Base-by-base conservation (phyloP, 805 yeast species). In the Cyberlindnera euphorbiae region DNA sequence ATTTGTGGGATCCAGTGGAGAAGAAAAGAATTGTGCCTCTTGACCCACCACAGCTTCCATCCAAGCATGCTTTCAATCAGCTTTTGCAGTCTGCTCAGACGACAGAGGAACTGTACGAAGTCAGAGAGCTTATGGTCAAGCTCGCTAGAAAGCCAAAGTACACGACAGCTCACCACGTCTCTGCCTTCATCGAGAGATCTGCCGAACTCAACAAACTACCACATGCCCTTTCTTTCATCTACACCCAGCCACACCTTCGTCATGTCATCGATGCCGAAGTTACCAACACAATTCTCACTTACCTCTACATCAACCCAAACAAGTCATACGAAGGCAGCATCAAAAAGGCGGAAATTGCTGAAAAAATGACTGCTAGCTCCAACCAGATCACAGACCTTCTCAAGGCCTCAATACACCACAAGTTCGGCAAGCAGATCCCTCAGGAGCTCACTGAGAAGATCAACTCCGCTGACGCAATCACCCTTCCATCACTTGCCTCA, bases 1-100 rank as follows among this genome's bases (percentile, higher is more conserved):
- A 64, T 41, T 30, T 64, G 23, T 63, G 62, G 51, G 67, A 66
- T 42, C 59, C 60, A 6, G 52, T 42, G 2, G 56, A 62, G 1
- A 55, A 57, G 30, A 39, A 48, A 17, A 60, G 61, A 33, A 38
- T 64, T 12, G 50, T 51, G 5, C 67, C 71, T 16, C 45, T 56
- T 15, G 43, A 38, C 1, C 57, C 66, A 16, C 58, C 63, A 29
- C 41, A 35, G 13, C 56, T 58, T 7, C 57, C 62, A 11, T 47
- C 63, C 6, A 49, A 45, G 17, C 27, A 34, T 15, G 52, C 53
- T 4, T 38, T 64, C 7, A 44, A 38, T 6, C 47, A 53, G 12
- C 46, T 57, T 27, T 51, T 63, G 24, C 35, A 44, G 15, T 30
- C 52, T 5, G 43, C 55, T 3, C 26, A 39, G 13, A 21, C 42